Conservation (phyloP, 1,284 basidiomycete genomes). For the Apiotrichum akiyoshidainum region DNA sequence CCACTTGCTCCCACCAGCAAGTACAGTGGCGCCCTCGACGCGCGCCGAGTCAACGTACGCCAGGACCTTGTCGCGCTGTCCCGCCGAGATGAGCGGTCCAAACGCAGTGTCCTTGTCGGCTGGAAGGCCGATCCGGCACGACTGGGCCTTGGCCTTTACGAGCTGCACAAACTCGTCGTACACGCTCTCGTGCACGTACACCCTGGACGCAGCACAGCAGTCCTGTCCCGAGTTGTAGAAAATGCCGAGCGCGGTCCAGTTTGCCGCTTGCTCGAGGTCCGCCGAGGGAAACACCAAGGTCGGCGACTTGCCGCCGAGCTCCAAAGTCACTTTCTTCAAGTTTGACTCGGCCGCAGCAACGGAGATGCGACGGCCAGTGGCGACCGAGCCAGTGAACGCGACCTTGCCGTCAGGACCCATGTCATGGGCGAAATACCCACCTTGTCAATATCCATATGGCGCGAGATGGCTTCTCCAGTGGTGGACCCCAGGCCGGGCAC, state of each 20-base stretch:
- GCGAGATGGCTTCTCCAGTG: conserved; percentile 77
- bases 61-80: conserved; percentile 85
- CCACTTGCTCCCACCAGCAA: conserved; percentile 67
- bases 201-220: conserved; percentile 45
- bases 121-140: conserved; percentile 66
- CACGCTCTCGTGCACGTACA: conserved; percentile 76
- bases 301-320: conserved; percentile 57
- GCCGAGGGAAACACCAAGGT: conserved; percentile 53
- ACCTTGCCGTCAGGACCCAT: conserved; percentile 58
- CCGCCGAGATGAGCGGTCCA: conserved; percentile 78
- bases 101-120: conserved; percentile 69
- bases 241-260: conserved; percentile 41
- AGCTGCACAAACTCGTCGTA: conserved; percentile 75
- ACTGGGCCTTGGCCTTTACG: conserved; percentile 66
- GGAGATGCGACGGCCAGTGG: conserved; percentile 81
- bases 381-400: conserved; percentile 60
- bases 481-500: conserved; percentile 79
- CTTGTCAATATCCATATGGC: conserved; percentile 77
- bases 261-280: conserved; percentile 70
- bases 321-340: conserved; percentile 65
- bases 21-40: conserved; percentile 73
- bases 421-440: conserved; percentile 17
- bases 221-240: conserved; percentile 40
- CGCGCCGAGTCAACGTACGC: conserved; percentile 83
- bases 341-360: conserved; percentile 77